phyloP scores from a whole-genome alignment of 192 early-diverging fungal species.

The Globomyces pollinis-pini region DNA sequence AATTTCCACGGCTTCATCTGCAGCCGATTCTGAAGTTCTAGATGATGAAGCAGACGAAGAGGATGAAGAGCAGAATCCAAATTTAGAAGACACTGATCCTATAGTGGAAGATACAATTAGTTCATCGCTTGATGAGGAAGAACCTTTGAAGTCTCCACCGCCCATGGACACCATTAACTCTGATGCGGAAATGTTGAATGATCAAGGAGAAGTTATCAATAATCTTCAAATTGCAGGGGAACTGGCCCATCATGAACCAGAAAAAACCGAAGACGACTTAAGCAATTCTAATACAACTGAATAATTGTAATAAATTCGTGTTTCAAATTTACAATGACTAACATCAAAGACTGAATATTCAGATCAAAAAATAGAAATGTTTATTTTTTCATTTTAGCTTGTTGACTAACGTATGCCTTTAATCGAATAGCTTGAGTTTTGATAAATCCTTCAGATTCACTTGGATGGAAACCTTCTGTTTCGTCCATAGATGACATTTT shows the following conservation, averaged over 20 bases:
- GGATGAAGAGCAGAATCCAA: background rate
- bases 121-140: too few relatives aligned
- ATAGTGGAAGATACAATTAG: background rate
- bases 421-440: slow-evolving; percentile 94
- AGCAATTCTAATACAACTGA: too few relatives aligned
- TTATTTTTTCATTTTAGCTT: slow-evolving; percentile 17
- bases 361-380: too few relatives aligned
- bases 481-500: slow-evolving; percentile 94
- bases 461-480: slow-evolving; percentile 78
- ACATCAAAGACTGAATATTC: too few relatives aligned
- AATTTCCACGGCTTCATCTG: background rate
- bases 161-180: too few relatives aligned
- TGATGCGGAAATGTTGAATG: background rate
- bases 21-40: background rate
- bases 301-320: too few relatives aligned
- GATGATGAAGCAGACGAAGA: background rate
- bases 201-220: background rate
- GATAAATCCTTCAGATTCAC: slow-evolving; percentile 95
- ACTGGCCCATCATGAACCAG: background rate
- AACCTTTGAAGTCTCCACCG: too few relatives aligned
- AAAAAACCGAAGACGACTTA: background rate
- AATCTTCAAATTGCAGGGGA: background rate
- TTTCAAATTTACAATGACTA: too few relatives aligned
- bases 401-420: slow-evolving; percentile 42
- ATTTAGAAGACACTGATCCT: background rate